Evolutionary conservation across 2,329 filamentous ascomycete species (phyloP).

Genomic region (Colletotrichum tabaci): DNA sequence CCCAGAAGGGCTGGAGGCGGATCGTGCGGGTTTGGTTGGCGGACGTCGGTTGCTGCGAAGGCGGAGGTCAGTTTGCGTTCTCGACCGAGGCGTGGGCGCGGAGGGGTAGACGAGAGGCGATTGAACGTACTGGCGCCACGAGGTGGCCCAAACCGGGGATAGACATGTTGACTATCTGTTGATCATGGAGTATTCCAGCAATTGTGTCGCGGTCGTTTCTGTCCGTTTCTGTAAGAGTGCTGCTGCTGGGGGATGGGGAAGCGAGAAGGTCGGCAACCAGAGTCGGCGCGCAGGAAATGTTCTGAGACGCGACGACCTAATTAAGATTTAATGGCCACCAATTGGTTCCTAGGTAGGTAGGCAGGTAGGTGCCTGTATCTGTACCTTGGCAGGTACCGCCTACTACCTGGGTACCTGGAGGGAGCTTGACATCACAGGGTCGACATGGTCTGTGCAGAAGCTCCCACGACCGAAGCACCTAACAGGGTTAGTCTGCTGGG

Average conservation of each 20-base stretch:
- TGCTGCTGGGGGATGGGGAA: not conserved
- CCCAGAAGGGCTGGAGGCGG: slow-evolving; percentile 74
- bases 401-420: too few species aligned
- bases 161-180: slow-evolving; percentile 67
- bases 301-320: slow-evolving; percentile 14
- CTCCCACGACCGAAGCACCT: not conserved
- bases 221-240: too few species aligned
- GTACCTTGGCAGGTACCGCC: too few species aligned
- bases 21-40: slow-evolving; percentile 62
- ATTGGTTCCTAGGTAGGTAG: too few species aligned
- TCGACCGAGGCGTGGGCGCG: not conserved
- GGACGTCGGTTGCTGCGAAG: slow-evolving; percentile 50
- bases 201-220: not conserved
- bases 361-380: too few species aligned
- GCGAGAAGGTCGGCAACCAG: not conserved
- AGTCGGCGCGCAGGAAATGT: slow-evolving; percentile 20
- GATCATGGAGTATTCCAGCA: slow-evolving; percentile 10
- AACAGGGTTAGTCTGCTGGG: not conserved
- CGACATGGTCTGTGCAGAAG: slow-evolving; percentile 29
- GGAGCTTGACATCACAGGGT: slow-evolving; percentile 35
- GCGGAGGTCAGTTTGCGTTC: not conserved
- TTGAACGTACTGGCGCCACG: slow-evolving; percentile 68
- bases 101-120: slow-evolving; percentile 16
- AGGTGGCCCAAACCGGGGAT: slow-evolving; percentile 82
- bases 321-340: not conserved